Percentiles rank a stretch among this genome's conserved stretches.
phyloP scores from a whole-genome alignment of 352 stramenopile species.

The Globisporangium middletonii region DNA sequence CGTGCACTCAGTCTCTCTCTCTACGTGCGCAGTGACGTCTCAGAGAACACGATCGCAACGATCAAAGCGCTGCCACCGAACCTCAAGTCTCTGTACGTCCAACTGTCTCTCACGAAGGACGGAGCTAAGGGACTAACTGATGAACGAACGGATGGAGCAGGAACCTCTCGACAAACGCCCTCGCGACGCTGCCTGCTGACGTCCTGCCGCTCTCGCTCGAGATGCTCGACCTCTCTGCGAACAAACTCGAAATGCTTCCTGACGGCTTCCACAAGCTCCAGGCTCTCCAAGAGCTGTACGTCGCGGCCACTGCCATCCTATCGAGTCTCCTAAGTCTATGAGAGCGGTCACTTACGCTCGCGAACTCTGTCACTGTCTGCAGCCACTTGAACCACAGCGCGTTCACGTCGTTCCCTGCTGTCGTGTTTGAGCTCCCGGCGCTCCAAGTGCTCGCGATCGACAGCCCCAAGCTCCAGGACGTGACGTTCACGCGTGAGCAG shows the following conservation, averaged over 20 bases:
- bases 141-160: not conserved
- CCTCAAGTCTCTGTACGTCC: constrained; percentile 10
- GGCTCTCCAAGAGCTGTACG: constrained; percentile 13
- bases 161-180: constrained; percentile 16
- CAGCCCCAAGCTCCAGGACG: constrained; percentile 13
- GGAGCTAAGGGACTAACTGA: too few relatives aligned
- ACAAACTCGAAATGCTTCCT: constrained; percentile 8
- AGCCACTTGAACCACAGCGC: constrained; percentile 2
- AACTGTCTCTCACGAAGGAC: not conserved
- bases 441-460: constrained; percentile 19
- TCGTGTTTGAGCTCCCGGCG: constrained; percentile 14
- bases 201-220: constrained; percentile 8
- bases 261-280: constrained; percentile 10
- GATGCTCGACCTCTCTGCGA: constrained; percentile 12
- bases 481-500: constrained; percentile 22
- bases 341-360: too few relatives aligned
- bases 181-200: constrained; percentile 5
- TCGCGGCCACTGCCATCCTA: not conserved
- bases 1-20: not conserved
- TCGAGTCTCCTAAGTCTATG: too few relatives aligned
- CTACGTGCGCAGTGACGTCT: constrained; percentile 9
- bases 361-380: too few relatives aligned
- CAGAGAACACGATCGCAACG: constrained; percentile 9
- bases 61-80: constrained; percentile 14
- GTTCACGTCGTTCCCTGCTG: constrained; percentile 11